Evolutionary conservation across 306 rosid species (phyloP).

Genomic region (Cicer yamashitae): DNA sequence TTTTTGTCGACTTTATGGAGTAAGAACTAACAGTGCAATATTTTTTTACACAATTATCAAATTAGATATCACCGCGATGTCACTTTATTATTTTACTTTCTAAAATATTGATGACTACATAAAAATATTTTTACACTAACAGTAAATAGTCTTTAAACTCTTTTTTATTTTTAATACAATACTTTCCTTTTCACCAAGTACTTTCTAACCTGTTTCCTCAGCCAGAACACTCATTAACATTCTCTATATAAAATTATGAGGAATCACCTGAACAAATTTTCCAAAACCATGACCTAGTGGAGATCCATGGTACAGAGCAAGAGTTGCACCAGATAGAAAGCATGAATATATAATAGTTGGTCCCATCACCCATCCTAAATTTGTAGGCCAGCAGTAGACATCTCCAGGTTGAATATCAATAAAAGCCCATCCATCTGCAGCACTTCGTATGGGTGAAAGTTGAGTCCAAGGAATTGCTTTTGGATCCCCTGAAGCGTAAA

Average conservation of each 20-base stretch:
- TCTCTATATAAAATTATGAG: conserved; percentile 19
- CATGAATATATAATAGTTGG: conserved; percentile 70
- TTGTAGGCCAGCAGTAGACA: conserved; percentile 87
- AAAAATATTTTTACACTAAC: not conserved
- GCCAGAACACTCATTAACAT: not conserved
- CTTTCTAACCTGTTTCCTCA: not conserved
- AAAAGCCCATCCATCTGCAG: conserved; percentile 82
- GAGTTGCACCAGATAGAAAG: conserved; percentile 79
- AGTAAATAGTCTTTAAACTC: conserved; percentile 1
- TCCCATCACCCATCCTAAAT: conserved; percentile 97
- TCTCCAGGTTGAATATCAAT: conserved; percentile 68
- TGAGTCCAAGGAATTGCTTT: conserved; percentile 99
- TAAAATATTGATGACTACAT: not conserved
- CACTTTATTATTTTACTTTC: not conserved
- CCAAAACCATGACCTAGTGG: conserved; percentile 88
- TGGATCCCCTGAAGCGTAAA: conserved; percentile 73
- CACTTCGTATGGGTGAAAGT: conserved; percentile 75
- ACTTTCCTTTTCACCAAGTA: not conserved
- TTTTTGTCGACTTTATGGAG: not conserved
- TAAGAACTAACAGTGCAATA: not conserved
- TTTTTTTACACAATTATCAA: not conserved
- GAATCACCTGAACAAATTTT: conserved; percentile 85
- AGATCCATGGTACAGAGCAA: conserved; percentile 96
- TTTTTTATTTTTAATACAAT: not conserved
- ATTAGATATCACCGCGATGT: too few species aligned